phyloP scores from a whole-genome alignment of 2,329 filamentous ascomycete species.

The Zymoseptoria passerinii region DNA sequence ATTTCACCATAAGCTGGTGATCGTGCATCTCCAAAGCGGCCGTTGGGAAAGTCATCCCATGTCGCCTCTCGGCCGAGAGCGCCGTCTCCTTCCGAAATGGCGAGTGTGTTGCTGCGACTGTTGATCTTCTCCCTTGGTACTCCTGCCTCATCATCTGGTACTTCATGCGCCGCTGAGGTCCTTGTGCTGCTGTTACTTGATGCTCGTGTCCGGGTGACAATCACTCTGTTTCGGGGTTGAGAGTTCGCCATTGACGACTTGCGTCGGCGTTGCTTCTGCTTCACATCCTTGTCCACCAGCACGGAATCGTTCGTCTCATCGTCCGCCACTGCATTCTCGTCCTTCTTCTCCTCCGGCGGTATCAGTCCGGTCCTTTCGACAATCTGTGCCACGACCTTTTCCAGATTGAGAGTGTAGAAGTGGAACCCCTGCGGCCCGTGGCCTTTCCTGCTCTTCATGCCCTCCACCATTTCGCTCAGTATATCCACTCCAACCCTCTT shows the following conservation, averaged over 20 bases:
- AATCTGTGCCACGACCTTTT: slow-evolving; percentile 92
- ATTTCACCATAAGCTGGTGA: slow-evolving; percentile 94
- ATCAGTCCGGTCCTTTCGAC: slow-evolving; percentile 81
- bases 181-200: slow-evolving; percentile 47
- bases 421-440: slow-evolving; percentile 71
- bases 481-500: slow-evolving; percentile 76
- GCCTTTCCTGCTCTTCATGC: slow-evolving; percentile 57
- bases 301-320: slow-evolving; percentile 30
- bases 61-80: slow-evolving; percentile 86
- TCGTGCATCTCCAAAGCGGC: slow-evolving; percentile 85
- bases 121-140: slow-evolving; percentile 65
- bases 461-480: slow-evolving; percentile 71
- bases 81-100: slow-evolving; percentile 90
- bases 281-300: slow-evolving; percentile 40
- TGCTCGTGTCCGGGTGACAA: slow-evolving; percentile 54
- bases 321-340: slow-evolving; percentile 29
- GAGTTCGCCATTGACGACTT: slow-evolving; percentile 74
- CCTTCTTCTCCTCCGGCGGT: slow-evolving; percentile 43
- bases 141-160: slow-evolving; percentile 67
- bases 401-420: slow-evolving; percentile 93
- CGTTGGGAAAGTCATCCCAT: slow-evolving; percentile 98
- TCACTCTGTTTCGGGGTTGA: slow-evolving; percentile 78
- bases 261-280: slow-evolving; percentile 40
- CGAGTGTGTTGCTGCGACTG: slow-evolving; percentile 68
- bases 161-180: slow-evolving; percentile 48